These are phyloP conservation scores for Scheffersomyces spartinae DNA, from an alignment of 805 yeast species.

Conservation along the genomic window DNA sequence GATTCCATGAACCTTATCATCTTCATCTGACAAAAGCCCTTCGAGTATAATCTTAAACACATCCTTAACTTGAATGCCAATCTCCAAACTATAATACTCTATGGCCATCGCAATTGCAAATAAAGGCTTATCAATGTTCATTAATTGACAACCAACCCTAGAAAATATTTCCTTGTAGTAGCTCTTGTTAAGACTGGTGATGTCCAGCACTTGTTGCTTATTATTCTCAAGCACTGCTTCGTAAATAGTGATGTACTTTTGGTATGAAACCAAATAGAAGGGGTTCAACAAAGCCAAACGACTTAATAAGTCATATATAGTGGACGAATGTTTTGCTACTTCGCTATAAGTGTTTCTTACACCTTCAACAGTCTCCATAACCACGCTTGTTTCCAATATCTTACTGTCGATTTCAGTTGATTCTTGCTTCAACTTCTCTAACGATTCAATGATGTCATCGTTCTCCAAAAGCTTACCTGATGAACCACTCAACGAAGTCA, in stretches of 20 bases:
- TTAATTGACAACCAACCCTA: slow-evolving; percentile 34
- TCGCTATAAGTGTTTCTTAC: slow-evolving; percentile 37
- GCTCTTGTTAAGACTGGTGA: too few species aligned
- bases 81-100: slow-evolving; percentile 12
- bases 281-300: slow-evolving; percentile 21
- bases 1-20: slow-evolving; percentile 1
- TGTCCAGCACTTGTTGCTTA: too few species aligned
- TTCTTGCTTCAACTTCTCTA: slow-evolving; percentile 58
- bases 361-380: slow-evolving; percentile 43
- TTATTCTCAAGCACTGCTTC: too few species aligned
- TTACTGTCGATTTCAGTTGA: slow-evolving; percentile 41
- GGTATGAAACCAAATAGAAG: slow-evolving; percentile 51
- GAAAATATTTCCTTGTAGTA: slow-evolving; percentile 39
- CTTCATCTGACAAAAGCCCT: slow-evolving; percentile 4
- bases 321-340: slow-evolving; percentile 45
- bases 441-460: slow-evolving; percentile 41
- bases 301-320: slow-evolving; percentile 37
- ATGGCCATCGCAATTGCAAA: slow-evolving; percentile 30
- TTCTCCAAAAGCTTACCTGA: slow-evolving; percentile 60
- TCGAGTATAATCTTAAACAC: slow-evolving; percentile 4
- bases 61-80: slow-evolving; percentile 12
- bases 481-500: slow-evolving; percentile 45
- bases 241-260: slow-evolving; percentile 12
- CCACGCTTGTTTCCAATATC: slow-evolving; percentile 39
- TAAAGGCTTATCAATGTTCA: slow-evolving; percentile 30